Evolutionary conservation across 148 eudicot species (phyloP).

Genomic region (Fagopyrum homotropicum): DNA sequence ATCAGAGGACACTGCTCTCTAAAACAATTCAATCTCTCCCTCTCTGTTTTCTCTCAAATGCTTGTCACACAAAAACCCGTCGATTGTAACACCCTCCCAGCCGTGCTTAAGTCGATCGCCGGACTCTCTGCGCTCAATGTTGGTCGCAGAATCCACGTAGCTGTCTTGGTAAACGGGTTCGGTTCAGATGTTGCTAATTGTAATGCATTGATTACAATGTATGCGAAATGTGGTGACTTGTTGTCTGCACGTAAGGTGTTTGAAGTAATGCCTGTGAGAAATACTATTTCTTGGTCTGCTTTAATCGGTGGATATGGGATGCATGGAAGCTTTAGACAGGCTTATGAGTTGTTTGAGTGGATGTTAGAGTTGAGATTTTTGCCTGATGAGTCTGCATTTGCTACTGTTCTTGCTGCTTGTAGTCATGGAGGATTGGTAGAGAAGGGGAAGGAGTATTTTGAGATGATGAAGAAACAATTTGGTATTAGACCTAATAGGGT

Average conservation of each 20-base stretch:
- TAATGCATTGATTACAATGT: conserved; percentile 14
- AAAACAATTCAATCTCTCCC: conserved; percentile 24
- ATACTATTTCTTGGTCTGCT: conserved; percentile 36
- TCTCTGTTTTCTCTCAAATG: conserved; percentile 32
- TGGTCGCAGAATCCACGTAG: conserved; percentile 31
- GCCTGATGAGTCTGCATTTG: conserved; percentile 37
- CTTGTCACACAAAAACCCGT: conserved; percentile 20
- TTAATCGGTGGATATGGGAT: conserved; percentile 43
- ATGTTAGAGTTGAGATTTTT: conserved; percentile 26
- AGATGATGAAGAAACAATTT: conserved; percentile 35
- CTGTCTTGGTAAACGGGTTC: conserved; percentile 31
- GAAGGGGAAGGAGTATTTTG: conserved; percentile 36
- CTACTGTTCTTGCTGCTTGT: conserved; percentile 39
- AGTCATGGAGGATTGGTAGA: conserved; percentile 43
- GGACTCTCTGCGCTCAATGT: conserved; percentile 23
- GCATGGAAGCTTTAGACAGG: conserved; percentile 31
- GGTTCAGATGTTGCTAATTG: conserved; percentile 29
- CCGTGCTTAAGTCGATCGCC: conserved; percentile 34
- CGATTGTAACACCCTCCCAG: conserved; percentile 39
- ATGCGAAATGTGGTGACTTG: conserved; percentile 34
- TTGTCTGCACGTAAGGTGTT: conserved; percentile 36
- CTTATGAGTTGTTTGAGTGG: conserved; percentile 31
- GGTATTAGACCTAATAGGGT: conserved; percentile 33
- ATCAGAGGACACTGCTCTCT: conserved; percentile 39
- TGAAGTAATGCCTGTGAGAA: conserved; percentile 32